Conservation (phyloP, 148 eudicot genomes). For the Rhododendron ovatum region DNA sequence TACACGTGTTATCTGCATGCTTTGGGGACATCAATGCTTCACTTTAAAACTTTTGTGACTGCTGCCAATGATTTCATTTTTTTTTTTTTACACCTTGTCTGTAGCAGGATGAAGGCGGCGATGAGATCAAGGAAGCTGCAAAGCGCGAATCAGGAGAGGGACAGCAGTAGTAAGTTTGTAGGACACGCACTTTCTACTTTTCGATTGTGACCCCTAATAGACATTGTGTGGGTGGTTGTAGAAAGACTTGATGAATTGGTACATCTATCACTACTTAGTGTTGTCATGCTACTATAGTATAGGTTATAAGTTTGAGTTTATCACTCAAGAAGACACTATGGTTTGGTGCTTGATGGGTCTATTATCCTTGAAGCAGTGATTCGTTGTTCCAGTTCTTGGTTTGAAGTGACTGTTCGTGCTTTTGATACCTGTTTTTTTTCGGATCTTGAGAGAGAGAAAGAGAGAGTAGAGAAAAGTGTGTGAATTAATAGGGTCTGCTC, state of each 20-base stretch:
- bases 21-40: not conserved
- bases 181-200: constrained; percentile 10
- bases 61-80: not conserved
- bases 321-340: not conserved
- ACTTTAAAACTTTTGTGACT: not conserved
- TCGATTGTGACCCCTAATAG: not conserved
- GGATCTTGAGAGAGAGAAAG: not conserved
- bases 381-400: not conserved
- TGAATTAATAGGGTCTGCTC: constrained; percentile 54
- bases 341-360: not conserved
- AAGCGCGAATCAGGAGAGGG: constrained; percentile 33
- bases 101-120: constrained; percentile 57
- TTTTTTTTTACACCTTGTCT: not conserved
- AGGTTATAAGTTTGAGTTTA: constrained; percentile 13
- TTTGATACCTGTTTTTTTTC: not conserved
- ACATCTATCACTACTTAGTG: constrained; percentile 7
- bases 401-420: not conserved
- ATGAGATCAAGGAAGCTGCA: constrained; percentile 61
- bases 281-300: not conserved
- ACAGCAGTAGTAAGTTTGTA: constrained; percentile 15
- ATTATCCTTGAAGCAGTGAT: constrained; percentile 1
- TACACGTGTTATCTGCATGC: not conserved
- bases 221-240: constrained; percentile 14
- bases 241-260: constrained; percentile 3
- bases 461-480: too few relatives aligned